phyloP scores from a whole-genome alignment of 108 stramenopile species.

The Conticribra weissflogii region DNA sequence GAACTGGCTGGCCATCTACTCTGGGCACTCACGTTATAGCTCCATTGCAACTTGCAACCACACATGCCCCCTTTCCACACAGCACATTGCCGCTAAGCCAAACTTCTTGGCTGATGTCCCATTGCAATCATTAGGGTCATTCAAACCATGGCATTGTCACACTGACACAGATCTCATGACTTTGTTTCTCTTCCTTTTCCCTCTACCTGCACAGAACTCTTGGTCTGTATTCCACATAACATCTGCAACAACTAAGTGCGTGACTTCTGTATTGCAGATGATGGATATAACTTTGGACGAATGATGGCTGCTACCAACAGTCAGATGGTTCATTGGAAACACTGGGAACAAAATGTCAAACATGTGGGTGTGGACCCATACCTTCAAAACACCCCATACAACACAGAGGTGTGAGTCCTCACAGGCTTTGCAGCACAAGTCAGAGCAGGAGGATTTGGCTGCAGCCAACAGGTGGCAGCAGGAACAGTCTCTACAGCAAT shows the following conservation, averaged over 20 bases:
- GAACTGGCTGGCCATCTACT: too few species aligned
- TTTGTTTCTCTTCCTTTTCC: background rate
- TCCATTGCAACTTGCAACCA: too few species aligned
- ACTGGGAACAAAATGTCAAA: background rate
- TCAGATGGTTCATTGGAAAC: background rate
- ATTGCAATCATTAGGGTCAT: background rate
- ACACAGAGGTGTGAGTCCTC: background rate
- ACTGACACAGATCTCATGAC: background rate
- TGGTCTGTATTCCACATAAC: constrained; percentile 3
- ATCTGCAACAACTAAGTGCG: background rate
- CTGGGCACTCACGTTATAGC: too few species aligned
- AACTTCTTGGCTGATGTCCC: background rate
- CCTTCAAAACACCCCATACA: constrained; percentile 3
- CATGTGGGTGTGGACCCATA: constrained; percentile 8
- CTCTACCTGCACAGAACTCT: background rate
- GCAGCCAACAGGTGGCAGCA: background rate
- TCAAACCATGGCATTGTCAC: background rate
- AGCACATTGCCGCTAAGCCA: too few species aligned
- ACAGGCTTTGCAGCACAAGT: constrained; percentile 6
- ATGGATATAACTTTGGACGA: background rate
- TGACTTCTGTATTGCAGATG: constrained; percentile 8
- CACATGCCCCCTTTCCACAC: too few species aligned
- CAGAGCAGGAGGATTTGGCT: background rate
- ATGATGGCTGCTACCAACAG: constrained; percentile 11
- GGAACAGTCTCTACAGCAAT: constrained; percentile 10